These are phyloP conservation scores for Pestalotiopsis sp. DNA, from an alignment of 2,329 filamentous ascomycete species.

Conservation along the genomic window DNA sequence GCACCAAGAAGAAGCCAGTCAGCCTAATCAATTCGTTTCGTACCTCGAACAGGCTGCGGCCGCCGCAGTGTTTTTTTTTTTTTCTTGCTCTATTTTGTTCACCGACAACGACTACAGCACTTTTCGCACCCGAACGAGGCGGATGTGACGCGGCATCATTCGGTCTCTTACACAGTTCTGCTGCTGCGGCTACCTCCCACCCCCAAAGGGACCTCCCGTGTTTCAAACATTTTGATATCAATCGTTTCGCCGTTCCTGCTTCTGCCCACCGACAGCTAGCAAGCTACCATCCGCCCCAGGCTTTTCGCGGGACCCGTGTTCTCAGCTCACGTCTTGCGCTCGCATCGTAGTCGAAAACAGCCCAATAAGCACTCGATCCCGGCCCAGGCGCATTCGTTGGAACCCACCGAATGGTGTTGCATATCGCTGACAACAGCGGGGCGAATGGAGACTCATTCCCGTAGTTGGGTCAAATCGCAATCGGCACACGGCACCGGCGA, in stretches of 20 bases:
- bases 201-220: background rate
- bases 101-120: conserved; percentile 2
- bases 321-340: background rate
- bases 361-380: background rate
- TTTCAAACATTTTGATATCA: background rate
- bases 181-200: background rate
- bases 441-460: conserved; percentile 10
- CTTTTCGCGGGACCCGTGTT: background rate
- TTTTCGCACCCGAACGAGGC: background rate
- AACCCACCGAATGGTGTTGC: background rate
- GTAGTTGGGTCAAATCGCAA: conserved; percentile 8
- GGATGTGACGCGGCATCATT: background rate
- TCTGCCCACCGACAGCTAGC: background rate
- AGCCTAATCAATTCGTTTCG: background rate
- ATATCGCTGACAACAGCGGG: conserved; percentile 9
- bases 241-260: background rate
- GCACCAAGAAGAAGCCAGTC: background rate
- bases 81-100: background rate
- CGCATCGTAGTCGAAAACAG: background rate
- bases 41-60: background rate
- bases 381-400: conserved; percentile 1
- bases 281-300: background rate
- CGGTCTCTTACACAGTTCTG: background rate
- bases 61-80: background rate
- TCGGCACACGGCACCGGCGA: conserved; percentile 10